Percentiles rank a stretch among this genome's conserved stretches.
Conservation (phyloP, 768 basidiomycete genomes). For the Phaeotremella fagi region DNA sequence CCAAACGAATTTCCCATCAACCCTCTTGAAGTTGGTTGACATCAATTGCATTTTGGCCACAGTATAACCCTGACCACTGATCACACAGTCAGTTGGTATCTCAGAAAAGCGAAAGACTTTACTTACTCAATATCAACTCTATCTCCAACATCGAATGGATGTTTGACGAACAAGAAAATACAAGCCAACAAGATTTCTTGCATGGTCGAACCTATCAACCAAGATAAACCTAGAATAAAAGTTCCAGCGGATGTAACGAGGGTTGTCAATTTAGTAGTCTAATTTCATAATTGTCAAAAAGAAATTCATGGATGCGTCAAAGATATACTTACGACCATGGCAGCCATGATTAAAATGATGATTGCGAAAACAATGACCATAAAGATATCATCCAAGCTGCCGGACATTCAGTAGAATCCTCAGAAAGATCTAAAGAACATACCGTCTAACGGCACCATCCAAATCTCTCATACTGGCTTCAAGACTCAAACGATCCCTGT, state of each 20-base stretch:
- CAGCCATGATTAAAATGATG: slow-evolving; percentile 73
- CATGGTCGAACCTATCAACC: slow-evolving; percentile 75
- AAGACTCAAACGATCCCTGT: slow-evolving; percentile 77
- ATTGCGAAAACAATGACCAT: slow-evolving; percentile 69
- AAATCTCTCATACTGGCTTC: slow-evolving; percentile 82
- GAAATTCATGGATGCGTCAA: slow-evolving; percentile 13
- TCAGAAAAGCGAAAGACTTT: neutral
- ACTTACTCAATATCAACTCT: slow-evolving; percentile 55
- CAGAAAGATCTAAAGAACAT: slow-evolving; percentile 3
- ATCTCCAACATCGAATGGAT: slow-evolving; percentile 49
- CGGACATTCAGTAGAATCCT: neutral
- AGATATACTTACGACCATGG: slow-evolving; percentile 59
- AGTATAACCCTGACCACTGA: slow-evolving; percentile 58
- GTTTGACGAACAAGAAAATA: slow-evolving; percentile 84
- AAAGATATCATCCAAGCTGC: slow-evolving; percentile 73
- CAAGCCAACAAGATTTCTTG: slow-evolving; percentile 77
- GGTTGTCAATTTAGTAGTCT: slow-evolving; percentile 70
- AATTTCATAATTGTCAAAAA: slow-evolving; percentile 24
- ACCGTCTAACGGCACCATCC: slow-evolving; percentile 74
- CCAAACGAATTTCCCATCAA: slow-evolving; percentile 48
- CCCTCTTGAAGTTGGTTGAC: slow-evolving; percentile 52
- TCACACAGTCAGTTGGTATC: neutral
- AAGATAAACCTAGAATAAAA: slow-evolving; percentile 61
- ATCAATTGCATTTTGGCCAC: slow-evolving; percentile 85
- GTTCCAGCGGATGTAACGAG: slow-evolving; percentile 73